Evolutionary conservation across 305 asterid genomes (phyloP).

Genomic region (Fraxinus nigra): DNA sequence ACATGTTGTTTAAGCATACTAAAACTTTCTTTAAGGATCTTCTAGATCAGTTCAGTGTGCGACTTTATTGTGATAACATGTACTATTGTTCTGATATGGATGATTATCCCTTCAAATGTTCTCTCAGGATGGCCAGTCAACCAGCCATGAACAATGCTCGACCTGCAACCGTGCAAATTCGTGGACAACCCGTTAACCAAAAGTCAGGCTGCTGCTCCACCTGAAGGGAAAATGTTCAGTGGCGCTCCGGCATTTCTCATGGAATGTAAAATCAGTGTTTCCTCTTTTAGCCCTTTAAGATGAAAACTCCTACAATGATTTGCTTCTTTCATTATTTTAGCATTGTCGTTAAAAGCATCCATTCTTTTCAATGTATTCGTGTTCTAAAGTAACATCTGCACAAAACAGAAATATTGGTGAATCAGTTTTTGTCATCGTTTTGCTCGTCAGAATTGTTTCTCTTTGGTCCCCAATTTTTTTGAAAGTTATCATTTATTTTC

Average conservation of each 20-base stretch:
- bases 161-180: conserved; percentile 57
- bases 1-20: neutral
- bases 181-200: conserved; percentile 58
- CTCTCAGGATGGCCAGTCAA: conserved; percentile 86
- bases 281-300: conserved; percentile 19
- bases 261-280: conserved; percentile 22
- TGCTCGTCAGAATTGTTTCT: neutral
- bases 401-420: conserved; percentile 49
- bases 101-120: neutral
- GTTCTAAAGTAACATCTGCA: conserved; percentile 36
- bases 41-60: neutral
- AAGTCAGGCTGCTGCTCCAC: conserved; percentile 53
- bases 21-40: neutral
- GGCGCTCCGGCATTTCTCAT: conserved; percentile 11
- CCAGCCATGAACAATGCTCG: conserved; percentile 69
- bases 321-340: conserved; percentile 8
- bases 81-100: neutral
- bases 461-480: too few species aligned
- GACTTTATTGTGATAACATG: neutral
- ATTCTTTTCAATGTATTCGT: conserved; percentile 52
- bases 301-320: conserved; percentile 4
- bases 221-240: conserved; percentile 9
- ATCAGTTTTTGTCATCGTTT: neutral
- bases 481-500: neutral
- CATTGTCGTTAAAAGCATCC: conserved; percentile 22